Percentiles rank a stretch among this genome's conserved stretches.
phyloP scores from a whole-genome alignment of 495 filamentous ascomycete species.

The Penicillium angulare region DNA sequence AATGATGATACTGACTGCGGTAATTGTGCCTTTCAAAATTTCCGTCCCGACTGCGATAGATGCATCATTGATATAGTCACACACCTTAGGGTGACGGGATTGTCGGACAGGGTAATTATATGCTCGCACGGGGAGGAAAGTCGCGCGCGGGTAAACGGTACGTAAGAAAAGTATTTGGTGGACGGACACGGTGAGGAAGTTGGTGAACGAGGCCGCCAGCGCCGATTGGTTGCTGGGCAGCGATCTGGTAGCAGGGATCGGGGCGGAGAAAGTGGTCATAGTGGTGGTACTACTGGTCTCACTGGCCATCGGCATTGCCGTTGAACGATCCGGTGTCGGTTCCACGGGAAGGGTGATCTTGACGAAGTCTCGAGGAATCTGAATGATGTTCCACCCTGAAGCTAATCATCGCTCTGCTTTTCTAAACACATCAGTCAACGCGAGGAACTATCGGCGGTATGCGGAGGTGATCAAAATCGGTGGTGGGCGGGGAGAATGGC shows the following conservation, averaged over 20 bases:
- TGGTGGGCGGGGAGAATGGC: not conserved
- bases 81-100: constrained; percentile 85
- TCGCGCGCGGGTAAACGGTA: constrained; percentile 72
- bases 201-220: constrained; percentile 49
- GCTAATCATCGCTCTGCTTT: constrained; percentile 54
- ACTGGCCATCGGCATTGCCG: constrained; percentile 51
- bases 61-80: constrained; percentile 85
- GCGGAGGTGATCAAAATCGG: not conserved
- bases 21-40: constrained; percentile 68
- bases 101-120: constrained; percentile 91
- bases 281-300: constrained; percentile 48
- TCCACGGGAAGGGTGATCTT: constrained; percentile 39
- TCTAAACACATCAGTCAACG: constrained; percentile 35
- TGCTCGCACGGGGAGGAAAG: constrained; percentile 78
- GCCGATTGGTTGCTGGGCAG: constrained; percentile 47
- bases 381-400: constrained; percentile 49
- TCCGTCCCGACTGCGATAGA: constrained; percentile 72
- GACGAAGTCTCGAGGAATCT: constrained; percentile 46
- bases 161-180: constrained; percentile 94
- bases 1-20: constrained; percentile 72
- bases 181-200: constrained; percentile 84
- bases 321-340: constrained; percentile 36
- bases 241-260: constrained; percentile 42
- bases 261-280: constrained; percentile 48
- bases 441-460: not conserved